phyloP scores from a whole-genome alignment of 2,329 filamentous ascomycete genomes.

The Fragosphaeria purpurea region DNA sequence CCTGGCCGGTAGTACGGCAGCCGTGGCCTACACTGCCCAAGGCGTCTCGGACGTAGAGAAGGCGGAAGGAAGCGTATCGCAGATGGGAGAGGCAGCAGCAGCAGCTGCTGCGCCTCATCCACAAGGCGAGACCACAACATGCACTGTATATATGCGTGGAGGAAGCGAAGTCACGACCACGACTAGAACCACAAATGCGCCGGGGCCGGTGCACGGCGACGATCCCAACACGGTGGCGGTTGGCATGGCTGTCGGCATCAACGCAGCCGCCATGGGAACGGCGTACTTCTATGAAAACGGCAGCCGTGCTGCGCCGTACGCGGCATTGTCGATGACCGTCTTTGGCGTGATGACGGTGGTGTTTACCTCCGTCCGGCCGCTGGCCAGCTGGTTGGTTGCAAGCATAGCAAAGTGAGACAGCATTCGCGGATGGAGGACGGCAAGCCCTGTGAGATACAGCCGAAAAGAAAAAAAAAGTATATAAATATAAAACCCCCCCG shows the following conservation, averaged over 20 bases:
- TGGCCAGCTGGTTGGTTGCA: slow-evolving; percentile 27
- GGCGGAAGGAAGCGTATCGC: too few relatives aligned
- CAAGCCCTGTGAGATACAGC: too few relatives aligned
- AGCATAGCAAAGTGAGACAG: slow-evolving; percentile 20
- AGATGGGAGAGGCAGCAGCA: too few relatives aligned
- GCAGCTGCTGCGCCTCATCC: not conserved
- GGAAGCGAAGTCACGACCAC: not conserved
- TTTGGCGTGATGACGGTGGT: slow-evolving; percentile 47
- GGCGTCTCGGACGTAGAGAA: not conserved
- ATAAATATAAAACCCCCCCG: not conserved
- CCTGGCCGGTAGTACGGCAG: too few relatives aligned
- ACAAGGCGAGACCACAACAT: too few relatives aligned
- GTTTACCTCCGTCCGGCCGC: slow-evolving; percentile 38
- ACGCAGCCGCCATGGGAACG: slow-evolving; percentile 50
- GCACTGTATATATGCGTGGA: slow-evolving; percentile 1
- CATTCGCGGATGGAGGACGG: not conserved
- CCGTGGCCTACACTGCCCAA: too few relatives aligned
- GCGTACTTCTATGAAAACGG: slow-evolving; percentile 45
- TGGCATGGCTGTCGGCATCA: slow-evolving; percentile 46
- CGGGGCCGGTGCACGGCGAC: slow-evolving; percentile 5
- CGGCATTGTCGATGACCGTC: slow-evolving; percentile 46
- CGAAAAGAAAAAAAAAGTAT: not conserved
- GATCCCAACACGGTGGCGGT: slow-evolving; percentile 34
- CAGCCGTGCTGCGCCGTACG: slow-evolving; percentile 44
- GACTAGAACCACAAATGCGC: too few relatives aligned